Evolutionary conservation across 1,139 yeast genomes (phyloP), one percentile per base, ranked within the genome.

Genomic region (Debaryomyces singareniensis): DNA sequence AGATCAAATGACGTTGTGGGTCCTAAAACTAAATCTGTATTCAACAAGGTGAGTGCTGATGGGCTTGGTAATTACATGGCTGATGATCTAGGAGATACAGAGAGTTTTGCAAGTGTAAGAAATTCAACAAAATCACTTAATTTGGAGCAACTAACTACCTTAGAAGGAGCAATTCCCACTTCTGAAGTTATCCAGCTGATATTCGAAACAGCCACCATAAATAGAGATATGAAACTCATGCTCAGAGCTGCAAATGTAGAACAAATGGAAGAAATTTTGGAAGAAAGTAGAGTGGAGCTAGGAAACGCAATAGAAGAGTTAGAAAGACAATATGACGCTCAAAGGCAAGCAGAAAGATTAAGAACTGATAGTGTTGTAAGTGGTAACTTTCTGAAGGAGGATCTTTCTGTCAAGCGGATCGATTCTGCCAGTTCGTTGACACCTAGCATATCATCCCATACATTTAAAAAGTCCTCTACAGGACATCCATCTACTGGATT

Each of bases 211-310:
- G 76, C 79, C 1, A 71, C 77, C 0, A 51, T 78, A 28, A 74
- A 73, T 0, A 71, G 76, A 35, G 89, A 81, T 44, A 61, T 78
- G 56, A 75, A 79, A 41, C 51, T 81, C 36, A 65, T 80, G 68
- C 51, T 79, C 28, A 61, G 87, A 35, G 71, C 82, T 2, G 57
- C 70, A 35, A 78, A 78, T 45, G 78, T 73, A n/a, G 53, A 75
- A 29, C 76, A 73, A 33, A 68, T 78, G 70, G 64, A 75, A 5
- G 56, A 57, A 25, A 55, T 62, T 7, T 55, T 75, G 32, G 53
- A 49, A 9, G 46, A 53, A 23, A 62, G 68, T 28, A 61, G 56
- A 33, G 41, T 39, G 5, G 67, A 61, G 30, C 43, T 57, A 25
- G 51, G 43, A 3, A 32, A 32, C 4, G 45, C 43, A 6, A 47